phyloP scores from a whole-genome alignment of 352 stramenopile species.

The Pythium aquatile region DNA sequence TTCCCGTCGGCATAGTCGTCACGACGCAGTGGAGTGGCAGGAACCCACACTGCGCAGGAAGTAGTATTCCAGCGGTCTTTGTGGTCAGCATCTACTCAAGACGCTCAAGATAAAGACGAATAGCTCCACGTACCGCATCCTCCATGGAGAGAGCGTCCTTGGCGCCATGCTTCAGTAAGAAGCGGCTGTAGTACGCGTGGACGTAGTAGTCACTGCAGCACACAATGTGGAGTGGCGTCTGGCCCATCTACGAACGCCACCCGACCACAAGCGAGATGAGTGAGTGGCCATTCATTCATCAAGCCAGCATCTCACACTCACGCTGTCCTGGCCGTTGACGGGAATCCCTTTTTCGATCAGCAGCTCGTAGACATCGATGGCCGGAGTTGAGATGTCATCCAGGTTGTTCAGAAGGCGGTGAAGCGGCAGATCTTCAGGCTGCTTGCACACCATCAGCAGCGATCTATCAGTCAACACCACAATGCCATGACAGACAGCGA shows the following conservation, averaged over 20 bases:
- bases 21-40: not conserved
- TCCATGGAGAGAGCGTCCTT: not conserved
- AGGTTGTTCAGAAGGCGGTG: not conserved
- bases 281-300: not conserved
- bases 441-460: too few relatives aligned
- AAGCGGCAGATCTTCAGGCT: not conserved
- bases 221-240: not conserved
- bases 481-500: not conserved
- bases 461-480: not conserved
- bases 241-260: not conserved
- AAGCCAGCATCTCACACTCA: not conserved
- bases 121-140: not conserved
- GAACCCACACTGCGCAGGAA: not conserved
- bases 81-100: too few relatives aligned
- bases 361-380: not conserved
- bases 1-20: not conserved
- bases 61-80: too few relatives aligned
- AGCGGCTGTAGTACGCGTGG: not conserved
- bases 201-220: not conserved
- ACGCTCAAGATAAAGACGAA: too few relatives aligned
- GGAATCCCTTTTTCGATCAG: not conserved
- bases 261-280: too few relatives aligned
- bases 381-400: not conserved
- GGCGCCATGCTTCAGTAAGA: not conserved
- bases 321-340: not conserved